phyloP scores from a whole-genome alignment of 2,329 filamentous ascomycete species.

The Fusarium euwallaceae region DNA sequence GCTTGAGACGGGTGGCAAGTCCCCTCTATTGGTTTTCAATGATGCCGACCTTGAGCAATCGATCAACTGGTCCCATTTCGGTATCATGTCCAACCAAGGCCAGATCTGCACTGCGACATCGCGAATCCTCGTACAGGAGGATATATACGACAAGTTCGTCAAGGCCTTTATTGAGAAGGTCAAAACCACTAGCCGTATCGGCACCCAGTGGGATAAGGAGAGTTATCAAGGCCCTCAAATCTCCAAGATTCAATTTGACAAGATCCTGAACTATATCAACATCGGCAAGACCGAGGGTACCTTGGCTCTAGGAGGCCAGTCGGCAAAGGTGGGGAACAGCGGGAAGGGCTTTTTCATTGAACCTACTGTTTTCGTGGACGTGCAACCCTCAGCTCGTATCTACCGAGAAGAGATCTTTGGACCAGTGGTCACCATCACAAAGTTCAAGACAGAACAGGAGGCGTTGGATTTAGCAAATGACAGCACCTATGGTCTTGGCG shows the following conservation, averaged over 20 bases:
- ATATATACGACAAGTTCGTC: conserved; percentile 5
- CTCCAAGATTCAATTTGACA: neutral
- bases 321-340: neutral
- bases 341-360: conserved; percentile 3
- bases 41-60: conserved; percentile 2
- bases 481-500: neutral
- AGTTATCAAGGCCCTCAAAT: conserved; percentile 3
- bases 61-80: conserved; percentile 1
- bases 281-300: neutral
- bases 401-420: conserved; percentile 8
- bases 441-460: conserved; percentile 5
- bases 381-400: neutral
- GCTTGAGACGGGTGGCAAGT: conserved; percentile 3
- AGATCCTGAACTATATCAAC: neutral
- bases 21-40: conserved; percentile 3
- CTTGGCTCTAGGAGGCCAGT: too few relatives aligned
- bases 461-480: conserved; percentile 1
- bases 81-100: conserved; percentile 8
- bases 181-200: neutral
- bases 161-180: neutral
- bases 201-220: neutral
- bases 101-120: conserved; percentile 4
- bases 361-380: neutral
- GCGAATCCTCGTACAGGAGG: conserved; percentile 2
- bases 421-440: neutral